These are phyloP conservation scores for Fusarium sp. DNA, from an alignment of 2,329 filamentous ascomycete species.

Conservation along the genomic window DNA sequence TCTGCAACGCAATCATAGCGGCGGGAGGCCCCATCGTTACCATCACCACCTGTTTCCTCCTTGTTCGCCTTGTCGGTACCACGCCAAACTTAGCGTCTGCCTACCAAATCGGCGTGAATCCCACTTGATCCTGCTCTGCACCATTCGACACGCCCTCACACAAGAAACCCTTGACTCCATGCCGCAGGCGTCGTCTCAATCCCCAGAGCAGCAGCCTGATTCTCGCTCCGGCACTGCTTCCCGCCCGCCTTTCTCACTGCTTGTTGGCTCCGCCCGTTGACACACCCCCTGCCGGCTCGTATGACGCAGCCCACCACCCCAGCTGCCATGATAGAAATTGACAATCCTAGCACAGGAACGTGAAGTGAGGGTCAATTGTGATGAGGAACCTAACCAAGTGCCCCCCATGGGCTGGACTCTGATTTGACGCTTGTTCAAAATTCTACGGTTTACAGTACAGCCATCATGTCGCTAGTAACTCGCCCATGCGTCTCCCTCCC, in stretches of 20 bases:
- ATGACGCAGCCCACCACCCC: constrained; percentile 49
- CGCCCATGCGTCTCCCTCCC: constrained; percentile 44
- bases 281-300: constrained; percentile 50
- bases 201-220: constrained; percentile 37
- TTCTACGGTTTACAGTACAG: constrained; percentile 52
- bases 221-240: constrained; percentile 44
- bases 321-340: constrained; percentile 43
- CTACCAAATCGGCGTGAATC: constrained; percentile 12
- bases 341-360: constrained; percentile 41
- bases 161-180: constrained; percentile 22
- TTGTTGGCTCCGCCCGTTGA: constrained; percentile 51
- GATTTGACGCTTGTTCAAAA: constrained; percentile 49
- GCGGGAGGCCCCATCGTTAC: constrained; percentile 32
- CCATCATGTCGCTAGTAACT: constrained; percentile 44
- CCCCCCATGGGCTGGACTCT: constrained; percentile 27
- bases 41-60: constrained; percentile 40
- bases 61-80: constrained; percentile 39
- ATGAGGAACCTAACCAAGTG: constrained; percentile 28
- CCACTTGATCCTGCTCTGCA: constrained; percentile 21
- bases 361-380: constrained; percentile 40
- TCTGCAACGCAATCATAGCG: constrained; percentile 35
- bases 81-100: constrained; percentile 41
- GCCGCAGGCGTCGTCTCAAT: constrained; percentile 26
- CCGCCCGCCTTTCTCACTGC: constrained; percentile 39
- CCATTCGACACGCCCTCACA: constrained; percentile 32